Evolutionary conservation across 495 filamentous ascomycete genomes (phyloP), one percentile per base, ranked within the genome.

Genomic region (Xylaria castorea): DNA sequence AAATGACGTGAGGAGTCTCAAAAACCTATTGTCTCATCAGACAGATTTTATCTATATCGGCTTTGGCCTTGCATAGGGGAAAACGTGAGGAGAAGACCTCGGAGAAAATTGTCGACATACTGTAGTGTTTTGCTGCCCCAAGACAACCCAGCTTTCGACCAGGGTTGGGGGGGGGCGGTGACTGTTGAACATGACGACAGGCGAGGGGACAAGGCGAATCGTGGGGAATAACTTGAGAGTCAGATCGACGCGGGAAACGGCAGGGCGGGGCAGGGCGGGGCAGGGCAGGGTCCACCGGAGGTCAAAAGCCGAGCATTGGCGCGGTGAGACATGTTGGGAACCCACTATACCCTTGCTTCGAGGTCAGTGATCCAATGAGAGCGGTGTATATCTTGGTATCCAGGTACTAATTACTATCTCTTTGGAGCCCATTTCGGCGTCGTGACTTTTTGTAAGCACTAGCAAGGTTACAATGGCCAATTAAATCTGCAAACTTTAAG

Each of bases 141-240:
- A 55, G n/a, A 51, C n/a, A 51, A 25, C 22, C 22, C 9, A 12
- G 50, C 50, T 14, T 9, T 25, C 48, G 48, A 53, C 22, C 22
- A 53, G 50, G 50, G 11, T 11, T n/a, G 3, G 50, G 50, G 51
- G 22, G 14, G 51, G 8, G 32, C 32, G 34, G 58, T 38, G 58
- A 25, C 30, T 20, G 34, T 61, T n/a, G 20, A 61, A 38, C 58
- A 61, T 61, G 58, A 61, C 58, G 58, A 38, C 58, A 61, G 32
- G 11, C 20, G 58, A 61, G 32, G 32, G 32, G 57, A 22, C 20
- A 30, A 36, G 36, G 14, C 9, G 7, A 34, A 61, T 36, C 30
- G 6, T 20, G 32, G 34, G 57, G 34, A 12, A 30, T 38, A 2
- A 61, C 4, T 61, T 61, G 32, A 38, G 57, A 36, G 38, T n/a